Evolutionary conservation across 495 filamentous ascomycete species (phyloP).

Genomic region (Neurospora cerealis): DNA sequence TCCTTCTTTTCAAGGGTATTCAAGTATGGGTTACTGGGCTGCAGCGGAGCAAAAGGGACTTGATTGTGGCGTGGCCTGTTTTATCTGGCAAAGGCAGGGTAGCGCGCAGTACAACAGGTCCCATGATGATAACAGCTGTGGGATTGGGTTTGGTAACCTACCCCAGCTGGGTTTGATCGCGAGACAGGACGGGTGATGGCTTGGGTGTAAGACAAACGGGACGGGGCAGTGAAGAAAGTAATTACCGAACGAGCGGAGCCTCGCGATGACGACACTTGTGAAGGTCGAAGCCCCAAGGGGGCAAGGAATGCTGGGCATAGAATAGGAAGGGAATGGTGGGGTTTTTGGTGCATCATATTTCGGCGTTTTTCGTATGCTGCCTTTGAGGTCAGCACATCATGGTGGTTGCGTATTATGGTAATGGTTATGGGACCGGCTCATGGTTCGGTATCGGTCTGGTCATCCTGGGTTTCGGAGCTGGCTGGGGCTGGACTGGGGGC

Average conservation of each 20-base stretch:
- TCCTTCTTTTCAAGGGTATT: no score
- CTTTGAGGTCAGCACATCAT: not conserved
- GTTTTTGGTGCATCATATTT: not conserved
- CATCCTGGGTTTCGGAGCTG: not conserved
- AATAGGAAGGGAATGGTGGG: not conserved
- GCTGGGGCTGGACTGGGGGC: not conserved
- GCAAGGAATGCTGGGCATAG: not conserved
- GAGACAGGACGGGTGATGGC: no score
- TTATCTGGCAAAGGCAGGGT: no score
- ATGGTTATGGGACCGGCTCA: not conserved
- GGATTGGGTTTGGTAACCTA: no score
- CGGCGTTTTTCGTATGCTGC: not conserved
- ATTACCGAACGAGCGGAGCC: not conserved
- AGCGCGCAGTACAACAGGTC: no score
- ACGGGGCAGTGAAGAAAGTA: not conserved
- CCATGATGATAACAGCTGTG: no score
- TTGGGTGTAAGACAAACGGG: no score
- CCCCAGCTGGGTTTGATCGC: no score
- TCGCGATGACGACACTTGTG: not conserved
- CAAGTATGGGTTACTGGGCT: not conserved
- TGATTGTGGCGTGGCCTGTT: not conserved
- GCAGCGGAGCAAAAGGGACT: not conserved
- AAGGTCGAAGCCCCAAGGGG: not conserved
- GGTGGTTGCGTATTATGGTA: not conserved
- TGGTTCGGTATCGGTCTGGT: not conserved